These are phyloP conservation scores for Nidularia pulvinata DNA, from an alignment of 768 basidiomycete species.

Conservation along the genomic window DNA sequence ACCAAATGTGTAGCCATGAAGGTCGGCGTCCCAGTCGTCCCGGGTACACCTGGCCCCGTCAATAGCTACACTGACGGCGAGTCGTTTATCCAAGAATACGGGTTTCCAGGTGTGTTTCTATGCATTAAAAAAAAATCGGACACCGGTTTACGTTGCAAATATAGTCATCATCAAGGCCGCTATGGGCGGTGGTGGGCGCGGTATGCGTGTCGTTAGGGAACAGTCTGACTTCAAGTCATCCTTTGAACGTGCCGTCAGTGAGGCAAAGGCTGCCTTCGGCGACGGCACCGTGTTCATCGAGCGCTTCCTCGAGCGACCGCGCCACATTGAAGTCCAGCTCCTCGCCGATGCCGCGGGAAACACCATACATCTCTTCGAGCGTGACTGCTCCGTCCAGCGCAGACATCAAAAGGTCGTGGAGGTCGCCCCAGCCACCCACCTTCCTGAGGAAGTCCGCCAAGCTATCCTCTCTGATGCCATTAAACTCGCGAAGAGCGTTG, in stretches of 20 bases:
- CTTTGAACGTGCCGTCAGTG: constrained; percentile 91
- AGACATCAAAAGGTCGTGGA: constrained; percentile 99
- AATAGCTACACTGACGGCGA: constrained; percentile 76
- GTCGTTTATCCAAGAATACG: constrained; percentile 92
- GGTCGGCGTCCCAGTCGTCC: constrained; percentile 93
- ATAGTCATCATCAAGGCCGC: constrained; percentile 98
- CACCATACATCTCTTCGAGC: constrained; percentile 97
- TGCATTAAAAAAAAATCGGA: background rate
- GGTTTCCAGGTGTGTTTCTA: constrained; percentile 76
- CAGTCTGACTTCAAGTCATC: constrained; percentile 87
- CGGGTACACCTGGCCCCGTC: constrained; percentile 97
- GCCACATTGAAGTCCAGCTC: constrained; percentile 97
- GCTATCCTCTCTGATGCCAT: constrained; percentile 90
- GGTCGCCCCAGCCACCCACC: constrained; percentile 94
- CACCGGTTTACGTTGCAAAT: constrained; percentile 1
- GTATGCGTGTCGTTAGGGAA: constrained; percentile 98
- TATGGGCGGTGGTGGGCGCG: constrained; percentile 98
- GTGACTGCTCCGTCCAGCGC: constrained; percentile 98
- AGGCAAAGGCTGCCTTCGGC: constrained; percentile 96
- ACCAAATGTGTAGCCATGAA: constrained; percentile 63
- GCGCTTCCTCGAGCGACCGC: constrained; percentile 93
- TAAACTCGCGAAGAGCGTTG: constrained; percentile 91
- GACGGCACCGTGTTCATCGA: constrained; percentile 99
- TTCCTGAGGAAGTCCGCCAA: constrained; percentile 88
- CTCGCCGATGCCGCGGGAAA: constrained; percentile 92